Evolutionary conservation across 352 stramenopile genomes (phyloP), one percentile per base, ranked within the genome.

Genomic region (Albugo candida): DNA sequence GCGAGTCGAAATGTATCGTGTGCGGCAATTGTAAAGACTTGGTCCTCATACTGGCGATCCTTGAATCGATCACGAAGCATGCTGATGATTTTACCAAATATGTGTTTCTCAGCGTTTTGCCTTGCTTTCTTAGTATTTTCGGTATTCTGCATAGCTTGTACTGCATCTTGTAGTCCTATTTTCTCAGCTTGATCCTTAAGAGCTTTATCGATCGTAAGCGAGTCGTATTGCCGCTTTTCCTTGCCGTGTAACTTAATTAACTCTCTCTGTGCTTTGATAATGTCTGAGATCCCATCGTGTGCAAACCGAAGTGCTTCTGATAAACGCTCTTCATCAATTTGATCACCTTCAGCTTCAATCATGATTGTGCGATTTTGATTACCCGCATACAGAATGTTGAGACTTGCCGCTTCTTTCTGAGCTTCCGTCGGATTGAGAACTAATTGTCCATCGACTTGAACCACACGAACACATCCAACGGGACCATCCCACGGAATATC

Each of bases 391-490:
- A 95, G 53, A 42, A 95, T 55, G 56, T 92, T 67, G 18, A 92
- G 70, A 36, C 64, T 87, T 47, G 65, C 74, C 11, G 65, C 54
- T 40, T 82, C 70, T 31, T 70, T 72, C 54, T 92, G 76, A 18
- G 60, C 56, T 5, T 62, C 61, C 17, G 80, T 92, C 18, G 83
- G 83, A 65, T 98, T 96, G n/a, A 91, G 56, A n/a, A 97, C 67
- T 20, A 96, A 63, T 45, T 89, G 68, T 35, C 83, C 82, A 53
- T 83, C 62, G 17, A 89, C 59, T 27, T 88, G 67, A 8, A 78
- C 74, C 10, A 96, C 70, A 49, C 85, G 75, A 19, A 96, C 83
- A 47, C 75, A 89, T 24, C 81, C 92, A 0, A 96, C 67, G 11
- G 83, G 85, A 43, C 86, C 81, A 24, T 82, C 62, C 63, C 92